Evolutionary conservation across 2,329 filamentous ascomycete genomes (phyloP).

Genomic region (Stachybotrys echinatus): DNA sequence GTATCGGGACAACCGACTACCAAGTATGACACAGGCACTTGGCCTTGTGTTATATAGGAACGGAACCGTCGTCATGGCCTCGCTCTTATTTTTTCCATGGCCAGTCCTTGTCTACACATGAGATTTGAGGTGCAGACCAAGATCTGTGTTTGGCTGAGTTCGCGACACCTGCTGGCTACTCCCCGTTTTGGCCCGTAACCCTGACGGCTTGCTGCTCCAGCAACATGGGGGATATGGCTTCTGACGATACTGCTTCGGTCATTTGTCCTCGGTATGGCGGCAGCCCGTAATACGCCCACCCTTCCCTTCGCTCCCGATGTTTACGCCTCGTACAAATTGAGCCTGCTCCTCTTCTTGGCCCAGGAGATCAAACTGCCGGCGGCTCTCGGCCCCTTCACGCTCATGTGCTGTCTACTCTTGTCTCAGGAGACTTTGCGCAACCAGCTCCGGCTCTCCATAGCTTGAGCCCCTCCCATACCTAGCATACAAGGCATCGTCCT

Average conservation of each 20-base stretch:
- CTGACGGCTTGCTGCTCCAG: constrained; percentile 23
- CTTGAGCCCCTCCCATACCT: constrained; percentile 10
- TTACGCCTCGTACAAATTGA: background rate
- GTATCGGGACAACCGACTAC: background rate
- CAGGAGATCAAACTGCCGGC: constrained; percentile 16
- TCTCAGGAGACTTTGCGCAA: constrained; percentile 37
- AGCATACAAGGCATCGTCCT: background rate
- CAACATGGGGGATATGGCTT: constrained; percentile 10
- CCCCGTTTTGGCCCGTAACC: background rate
- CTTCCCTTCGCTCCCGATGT: background rate
- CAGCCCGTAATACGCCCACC: background rate
- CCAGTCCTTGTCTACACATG: background rate
- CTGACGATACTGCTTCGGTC: background rate
- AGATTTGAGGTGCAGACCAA: background rate
- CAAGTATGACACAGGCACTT: background rate
- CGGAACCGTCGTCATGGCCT: no score
- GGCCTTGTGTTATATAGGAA: background rate
- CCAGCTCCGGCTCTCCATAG: constrained; percentile 22
- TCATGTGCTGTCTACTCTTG: constrained; percentile 31
- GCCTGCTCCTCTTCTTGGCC: constrained; percentile 2
- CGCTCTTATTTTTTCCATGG: no score
- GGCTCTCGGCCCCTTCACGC: constrained; percentile 25
- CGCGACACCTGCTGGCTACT: background rate
- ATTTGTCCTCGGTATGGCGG: background rate
- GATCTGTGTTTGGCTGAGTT: no score